Conservation (phyloP, 257 asterid species). For the Primulina huaijiensis region DNA sequence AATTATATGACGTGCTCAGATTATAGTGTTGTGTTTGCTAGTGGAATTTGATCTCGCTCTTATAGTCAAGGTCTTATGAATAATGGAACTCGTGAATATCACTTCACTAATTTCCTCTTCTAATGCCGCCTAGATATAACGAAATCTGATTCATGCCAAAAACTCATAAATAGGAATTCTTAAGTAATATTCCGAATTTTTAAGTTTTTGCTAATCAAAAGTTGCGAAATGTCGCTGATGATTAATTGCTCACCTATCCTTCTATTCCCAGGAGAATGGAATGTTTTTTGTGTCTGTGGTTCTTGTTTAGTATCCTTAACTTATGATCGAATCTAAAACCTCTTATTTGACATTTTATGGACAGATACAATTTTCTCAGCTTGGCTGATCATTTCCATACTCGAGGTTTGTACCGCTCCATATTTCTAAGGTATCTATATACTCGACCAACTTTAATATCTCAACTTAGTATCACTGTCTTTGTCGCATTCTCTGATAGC, state of each 20-base stretch:
- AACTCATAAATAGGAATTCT: too few relatives aligned
- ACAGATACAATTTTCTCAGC: constrained; percentile 72
- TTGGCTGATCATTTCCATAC: constrained; percentile 74
- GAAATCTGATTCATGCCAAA: neutral
- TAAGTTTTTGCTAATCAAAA: neutral
- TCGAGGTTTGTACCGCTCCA: constrained; percentile 79
- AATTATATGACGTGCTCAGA: neutral
- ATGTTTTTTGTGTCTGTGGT: neutral
- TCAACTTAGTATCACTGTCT: neutral
- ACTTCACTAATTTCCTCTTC: neutral
- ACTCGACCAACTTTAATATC: constrained; percentile 7
- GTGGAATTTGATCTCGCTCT: neutral
- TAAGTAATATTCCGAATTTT: neutral
- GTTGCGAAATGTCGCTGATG: neutral
- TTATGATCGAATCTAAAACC: neutral
- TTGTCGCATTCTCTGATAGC: neutral
- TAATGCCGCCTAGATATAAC: neutral
- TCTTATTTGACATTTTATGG: constrained; percentile 23
- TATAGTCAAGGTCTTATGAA: neutral
- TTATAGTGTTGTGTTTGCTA: neutral
- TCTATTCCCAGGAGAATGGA: neutral
- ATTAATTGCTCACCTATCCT: neutral
- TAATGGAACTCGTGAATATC: neutral
- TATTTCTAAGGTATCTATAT: constrained; percentile 56
- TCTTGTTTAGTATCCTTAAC: neutral